phyloP scores from a whole-genome alignment of 352 stramenopile species.

The Pythium rishiriense region DNA sequence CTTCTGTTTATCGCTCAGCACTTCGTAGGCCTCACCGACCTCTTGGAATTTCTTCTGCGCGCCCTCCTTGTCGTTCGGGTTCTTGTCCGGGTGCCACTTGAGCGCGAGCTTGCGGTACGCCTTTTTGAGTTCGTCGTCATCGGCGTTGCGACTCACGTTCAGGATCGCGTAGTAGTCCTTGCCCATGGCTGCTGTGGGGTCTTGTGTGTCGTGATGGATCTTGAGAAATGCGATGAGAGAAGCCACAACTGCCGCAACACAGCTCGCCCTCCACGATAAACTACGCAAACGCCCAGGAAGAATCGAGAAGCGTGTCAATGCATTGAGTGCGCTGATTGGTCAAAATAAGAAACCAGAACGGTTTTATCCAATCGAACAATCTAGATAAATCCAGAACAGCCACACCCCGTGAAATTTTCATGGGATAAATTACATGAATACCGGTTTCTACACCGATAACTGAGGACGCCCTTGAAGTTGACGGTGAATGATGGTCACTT shows the following conservation, averaged over 20 bases:
- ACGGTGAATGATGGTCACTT: conserved; percentile 19
- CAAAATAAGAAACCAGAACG: not conserved
- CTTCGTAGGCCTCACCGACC: conserved; percentile 91
- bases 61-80: conserved; percentile 80
- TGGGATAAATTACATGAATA: conserved; percentile 5
- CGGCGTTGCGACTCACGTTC: conserved; percentile 61
- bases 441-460: conserved; percentile 3
- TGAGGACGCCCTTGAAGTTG: conserved; percentile 22
- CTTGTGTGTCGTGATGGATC: conserved; percentile 13
- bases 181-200: conserved; percentile 45
- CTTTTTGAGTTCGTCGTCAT: conserved; percentile 85
- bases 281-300: conserved; percentile 12
- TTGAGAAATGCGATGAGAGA: conserved; percentile 5
- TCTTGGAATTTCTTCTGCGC: conserved; percentile 93
- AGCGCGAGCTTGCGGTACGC: conserved; percentile 88
- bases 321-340: conserved; percentile 15
- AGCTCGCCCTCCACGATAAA: not conserved
- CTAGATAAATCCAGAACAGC: conserved; percentile 15
- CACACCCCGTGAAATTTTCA: not conserved
- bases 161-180: conserved; percentile 88
- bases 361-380: conserved; percentile 24
- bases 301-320: conserved; percentile 23
- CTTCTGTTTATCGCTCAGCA: conserved; percentile 93
- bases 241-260: conserved; percentile 14
- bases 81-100: conserved; percentile 93